A percentile compares a stretch with the other conserved stretches of the same genome.
Evolutionary conservation across 805 yeast species (phyloP).

Genomic region (Candida maltosa): DNA sequence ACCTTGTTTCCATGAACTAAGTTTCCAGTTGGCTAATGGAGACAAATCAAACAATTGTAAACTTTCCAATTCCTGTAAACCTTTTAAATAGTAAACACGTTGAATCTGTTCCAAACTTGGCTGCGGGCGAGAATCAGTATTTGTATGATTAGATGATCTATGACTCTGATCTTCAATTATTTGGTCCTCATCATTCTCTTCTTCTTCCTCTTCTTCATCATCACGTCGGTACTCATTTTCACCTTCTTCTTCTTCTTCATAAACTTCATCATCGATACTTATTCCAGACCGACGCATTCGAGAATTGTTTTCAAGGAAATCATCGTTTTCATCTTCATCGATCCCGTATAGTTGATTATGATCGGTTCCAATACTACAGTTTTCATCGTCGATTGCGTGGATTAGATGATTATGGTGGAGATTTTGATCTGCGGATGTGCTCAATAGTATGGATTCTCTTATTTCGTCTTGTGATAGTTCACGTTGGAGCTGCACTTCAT

Average conservation of each 20-base stretch:
- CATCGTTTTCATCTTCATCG: background rate
- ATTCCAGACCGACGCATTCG: too few species aligned
- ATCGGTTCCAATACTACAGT: constrained; percentile 13
- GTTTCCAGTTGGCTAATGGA: constrained; percentile 77
- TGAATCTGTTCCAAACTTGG: constrained; percentile 40
- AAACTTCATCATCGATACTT: constrained; percentile 2
- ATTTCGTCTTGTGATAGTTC: constrained; percentile 7
- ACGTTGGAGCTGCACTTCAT: constrained; percentile 4
- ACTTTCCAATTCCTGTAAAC: constrained; percentile 54
- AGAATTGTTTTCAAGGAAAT: background rate
- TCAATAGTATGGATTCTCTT: constrained; percentile 6
- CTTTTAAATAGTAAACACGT: constrained; percentile 38
- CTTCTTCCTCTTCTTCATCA: constrained; percentile 13
- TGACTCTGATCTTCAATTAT: too few species aligned
- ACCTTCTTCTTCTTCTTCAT: background rate
- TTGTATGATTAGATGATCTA: constrained; percentile 1
- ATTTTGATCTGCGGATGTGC: constrained; percentile 1
- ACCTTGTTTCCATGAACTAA: constrained; percentile 72
- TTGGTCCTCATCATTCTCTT: constrained; percentile 6
- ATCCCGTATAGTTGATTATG: constrained; percentile 5
- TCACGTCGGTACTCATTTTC: constrained; percentile 2
- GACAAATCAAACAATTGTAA: constrained; percentile 72
- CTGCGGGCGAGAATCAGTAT: constrained; percentile 14
- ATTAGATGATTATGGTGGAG: constrained; percentile 8
- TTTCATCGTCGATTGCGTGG: constrained; percentile 6